Evolutionary conservation across 164 flowering plant species (phyloP), one percentile per base, ranked within the genome.

Genomic region (Santalum album): DNA sequence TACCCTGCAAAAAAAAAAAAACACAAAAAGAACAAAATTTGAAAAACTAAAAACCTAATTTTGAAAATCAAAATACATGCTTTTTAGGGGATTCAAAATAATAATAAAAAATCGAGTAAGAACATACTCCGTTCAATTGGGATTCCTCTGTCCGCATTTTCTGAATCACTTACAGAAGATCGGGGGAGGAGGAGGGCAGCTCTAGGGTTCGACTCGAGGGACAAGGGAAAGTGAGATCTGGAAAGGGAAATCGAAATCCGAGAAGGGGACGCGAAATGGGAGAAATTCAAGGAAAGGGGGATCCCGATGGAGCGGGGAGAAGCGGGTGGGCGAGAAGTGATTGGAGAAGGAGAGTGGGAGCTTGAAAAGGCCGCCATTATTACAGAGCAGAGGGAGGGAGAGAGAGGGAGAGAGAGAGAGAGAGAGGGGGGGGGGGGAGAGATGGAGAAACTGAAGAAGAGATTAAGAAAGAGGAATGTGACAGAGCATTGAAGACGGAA

Each of bases 1-100:
- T 56, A 81, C 51, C 65, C 95, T 90, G 81, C 36, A 59, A 32
- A 34, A 26, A 9, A 51, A 17, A 57, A 26, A 22, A 43, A 54
- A 53, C 48, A 23, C 34, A n/a, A 48, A 20, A 14, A 12, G 21
- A 49, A 5, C 26, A 51, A 29, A 29, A 29, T 29, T 29, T 1
- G 38, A 20, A 25, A 26, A 46, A 19, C 11, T 16, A n/a, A 49
- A 14, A 14, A 9, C 7, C 29, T 0, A 15, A 12, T 10, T 46
- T 16, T 24, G 52, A 12, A 18, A 22, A 29, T 9, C 4, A 29
- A 18, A 16, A 24, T 12, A 5, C 3, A 1, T 49, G 26, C 3
- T 3, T 14, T 12, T 24, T 9, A 14, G 17, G 24, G 0, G 2
- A 10, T 14, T 10, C 2, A 24, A 49, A 15, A 54, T 10, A 25